phyloP scores from a whole-genome alignment of 2,329 filamentous ascomycete genomes.

The Stachybotrys elegans region DNA sequence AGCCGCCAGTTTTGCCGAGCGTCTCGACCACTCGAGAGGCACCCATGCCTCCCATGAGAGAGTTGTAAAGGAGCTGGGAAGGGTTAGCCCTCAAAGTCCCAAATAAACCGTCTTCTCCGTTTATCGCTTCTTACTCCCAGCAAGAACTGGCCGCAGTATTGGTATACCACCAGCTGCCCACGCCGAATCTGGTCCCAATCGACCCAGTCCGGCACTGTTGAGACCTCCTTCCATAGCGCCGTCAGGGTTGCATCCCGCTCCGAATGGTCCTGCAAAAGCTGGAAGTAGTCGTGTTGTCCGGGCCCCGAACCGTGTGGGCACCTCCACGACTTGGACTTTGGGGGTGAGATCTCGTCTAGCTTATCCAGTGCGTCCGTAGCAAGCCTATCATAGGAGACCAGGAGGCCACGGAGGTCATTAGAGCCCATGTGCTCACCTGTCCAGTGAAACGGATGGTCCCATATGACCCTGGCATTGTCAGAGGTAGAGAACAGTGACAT shows the following conservation, averaged over 20 bases:
- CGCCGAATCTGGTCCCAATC: slow-evolving; percentile 71
- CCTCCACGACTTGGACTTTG: slow-evolving; percentile 18
- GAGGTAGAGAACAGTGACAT: not conserved
- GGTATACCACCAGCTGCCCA: slow-evolving; percentile 73
- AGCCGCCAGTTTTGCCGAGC: slow-evolving; percentile 68
- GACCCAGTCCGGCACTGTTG: slow-evolving; percentile 67
- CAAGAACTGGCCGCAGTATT: slow-evolving; percentile 64
- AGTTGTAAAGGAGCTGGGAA: slow-evolving; percentile 53
- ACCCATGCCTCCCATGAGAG: slow-evolving; percentile 65
- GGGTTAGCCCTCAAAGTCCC: not conserved
- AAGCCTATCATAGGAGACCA: slow-evolving; percentile 63
- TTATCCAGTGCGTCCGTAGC: slow-evolving; percentile 61
- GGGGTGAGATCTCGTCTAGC: slow-evolving; percentile 53
- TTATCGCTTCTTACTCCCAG: slow-evolving; percentile 40
- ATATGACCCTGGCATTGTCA: slow-evolving; percentile 4
- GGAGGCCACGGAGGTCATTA: slow-evolving; percentile 55
- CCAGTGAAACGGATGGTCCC: slow-evolving; percentile 59
- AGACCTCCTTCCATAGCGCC: slow-evolving; percentile 61
- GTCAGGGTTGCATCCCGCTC: slow-evolving; percentile 47
- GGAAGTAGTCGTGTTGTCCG: slow-evolving; percentile 54
- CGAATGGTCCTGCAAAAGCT: slow-evolving; percentile 54
- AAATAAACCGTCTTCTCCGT: not conserved
- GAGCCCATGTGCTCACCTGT: slow-evolving; percentile 58
- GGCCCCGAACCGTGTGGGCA: slow-evolving; percentile 20
- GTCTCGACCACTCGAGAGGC: slow-evolving; percentile 71